A percentile compares a stretch with the other conserved stretches of the same genome.
Evolutionary conservation across 768 basidiomycete species (phyloP).

Genomic region (Termitomyces sp.): DNA sequence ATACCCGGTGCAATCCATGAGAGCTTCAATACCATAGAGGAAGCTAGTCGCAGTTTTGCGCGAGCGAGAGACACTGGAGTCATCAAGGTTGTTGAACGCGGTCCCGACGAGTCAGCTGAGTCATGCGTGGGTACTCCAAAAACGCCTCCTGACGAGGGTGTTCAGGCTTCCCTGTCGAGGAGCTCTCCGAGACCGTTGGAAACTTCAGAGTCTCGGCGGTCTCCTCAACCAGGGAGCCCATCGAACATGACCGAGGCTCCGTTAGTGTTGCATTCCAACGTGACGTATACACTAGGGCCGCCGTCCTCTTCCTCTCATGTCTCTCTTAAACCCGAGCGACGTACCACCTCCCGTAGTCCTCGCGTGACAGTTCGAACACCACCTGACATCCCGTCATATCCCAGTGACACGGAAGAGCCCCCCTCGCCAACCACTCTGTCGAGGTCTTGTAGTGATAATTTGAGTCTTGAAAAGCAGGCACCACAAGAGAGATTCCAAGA

Average conservation of each 20-base stretch:
- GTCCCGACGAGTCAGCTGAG: background rate
- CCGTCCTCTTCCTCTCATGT: constrained; percentile 4
- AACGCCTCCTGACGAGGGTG: background rate
- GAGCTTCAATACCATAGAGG: constrained; percentile 37
- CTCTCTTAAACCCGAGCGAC: constrained; percentile 2
- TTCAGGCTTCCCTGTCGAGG: background rate
- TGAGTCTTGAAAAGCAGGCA: background rate
- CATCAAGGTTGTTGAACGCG: constrained; percentile 22
- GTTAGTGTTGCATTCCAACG: constrained; percentile 6
- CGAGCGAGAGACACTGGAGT: constrained; percentile 24
- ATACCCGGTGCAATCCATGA: constrained; percentile 41
- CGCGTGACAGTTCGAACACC: constrained; percentile 28
- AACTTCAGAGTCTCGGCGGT: background rate
- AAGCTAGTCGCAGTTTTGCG: constrained; percentile 33
- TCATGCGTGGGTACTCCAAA: background rate
- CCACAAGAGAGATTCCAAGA: background rate
- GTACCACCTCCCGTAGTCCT: constrained; percentile 10
- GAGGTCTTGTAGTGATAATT: background rate
- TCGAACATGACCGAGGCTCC: background rate
- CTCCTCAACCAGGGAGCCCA: constrained; percentile 2
- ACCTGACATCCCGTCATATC: constrained; percentile 13
- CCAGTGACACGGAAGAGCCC: constrained; percentile 8
- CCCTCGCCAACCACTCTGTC: background rate
- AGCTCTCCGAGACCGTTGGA: constrained; percentile 8
- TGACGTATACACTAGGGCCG: constrained; percentile 12